phyloP scores from a whole-genome alignment of 441 rosid genomes.

The Biscutella laevigata region DNA sequence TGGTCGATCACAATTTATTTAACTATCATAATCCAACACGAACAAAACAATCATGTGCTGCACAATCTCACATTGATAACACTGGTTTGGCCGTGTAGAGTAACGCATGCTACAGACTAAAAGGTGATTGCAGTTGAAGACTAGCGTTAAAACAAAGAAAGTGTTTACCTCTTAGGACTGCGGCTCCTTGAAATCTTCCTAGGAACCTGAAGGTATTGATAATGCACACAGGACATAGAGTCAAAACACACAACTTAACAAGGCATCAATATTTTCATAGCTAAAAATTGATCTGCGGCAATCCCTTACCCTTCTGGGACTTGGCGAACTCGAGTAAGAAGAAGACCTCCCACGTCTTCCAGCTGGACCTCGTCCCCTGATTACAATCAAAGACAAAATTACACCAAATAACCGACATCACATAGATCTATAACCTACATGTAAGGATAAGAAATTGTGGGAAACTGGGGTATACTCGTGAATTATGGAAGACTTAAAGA shows the following conservation, averaged over 20 bases:
- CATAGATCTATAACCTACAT: no score
- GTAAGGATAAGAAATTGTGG: background rate
- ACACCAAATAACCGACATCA: no score
- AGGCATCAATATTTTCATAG: background rate
- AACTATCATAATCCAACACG: background rate
- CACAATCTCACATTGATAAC: background rate
- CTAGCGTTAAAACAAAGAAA: background rate
- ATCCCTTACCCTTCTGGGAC: conserved; percentile 27
- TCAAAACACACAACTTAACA: conserved; percentile 6
- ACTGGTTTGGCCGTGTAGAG: background rate
- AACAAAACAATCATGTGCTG: background rate
- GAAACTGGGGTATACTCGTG: background rate
- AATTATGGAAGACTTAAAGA: background rate
- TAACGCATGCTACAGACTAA: conserved; percentile 1
- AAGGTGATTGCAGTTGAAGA: background rate
- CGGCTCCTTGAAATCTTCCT: conserved; percentile 30
- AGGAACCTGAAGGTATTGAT: conserved; percentile 20
- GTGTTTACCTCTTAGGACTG: conserved; percentile 26
- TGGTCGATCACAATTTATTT: background rate
- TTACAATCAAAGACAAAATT: background rate
- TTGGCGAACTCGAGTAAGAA: conserved; percentile 32
- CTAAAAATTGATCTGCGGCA: background rate
- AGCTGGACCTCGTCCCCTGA: conserved; percentile 32
- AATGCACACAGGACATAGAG: background rate
- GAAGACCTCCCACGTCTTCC: conserved; percentile 33